A percentile compares a stretch with the other conserved stretches of the same genome.
Evolutionary conservation across 1,139 yeast genomes (phyloP).

Genomic region (Geotrichum histeridarum): DNA sequence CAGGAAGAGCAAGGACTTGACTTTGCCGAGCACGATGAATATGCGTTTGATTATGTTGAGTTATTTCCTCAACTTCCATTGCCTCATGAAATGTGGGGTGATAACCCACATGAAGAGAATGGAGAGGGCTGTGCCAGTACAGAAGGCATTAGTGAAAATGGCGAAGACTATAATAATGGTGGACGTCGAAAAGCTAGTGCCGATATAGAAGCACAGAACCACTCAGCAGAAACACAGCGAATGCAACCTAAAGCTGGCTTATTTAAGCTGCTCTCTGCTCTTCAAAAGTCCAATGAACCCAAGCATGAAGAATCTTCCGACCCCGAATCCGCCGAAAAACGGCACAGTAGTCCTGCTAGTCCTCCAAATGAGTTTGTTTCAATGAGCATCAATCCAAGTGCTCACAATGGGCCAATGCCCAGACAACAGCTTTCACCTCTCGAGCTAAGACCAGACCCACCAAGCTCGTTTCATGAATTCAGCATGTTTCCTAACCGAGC

Average conservation of each 20-base stretch:
- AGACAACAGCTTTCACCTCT: background rate
- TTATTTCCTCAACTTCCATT: constrained; percentile 35
- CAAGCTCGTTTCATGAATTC: background rate
- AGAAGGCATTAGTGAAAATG: background rate
- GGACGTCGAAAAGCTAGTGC: background rate
- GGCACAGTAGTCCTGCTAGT: background rate
- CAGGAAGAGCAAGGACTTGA: constrained; percentile 49
- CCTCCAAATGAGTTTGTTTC: background rate
- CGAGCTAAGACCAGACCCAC: background rate
- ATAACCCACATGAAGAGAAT: background rate
- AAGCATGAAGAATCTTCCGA: background rate
- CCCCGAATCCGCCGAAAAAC: background rate
- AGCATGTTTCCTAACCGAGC: constrained; percentile 2
- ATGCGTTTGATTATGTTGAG: constrained; percentile 46
- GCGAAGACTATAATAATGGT: background rate
- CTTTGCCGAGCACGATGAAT: constrained; percentile 50
- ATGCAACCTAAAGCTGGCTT: background rate
- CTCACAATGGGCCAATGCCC: background rate
- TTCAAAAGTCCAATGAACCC: background rate
- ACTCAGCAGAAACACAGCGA: background rate
- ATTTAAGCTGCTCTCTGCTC: background rate
- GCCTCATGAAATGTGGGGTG: constrained; percentile 2
- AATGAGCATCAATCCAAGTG: no score
- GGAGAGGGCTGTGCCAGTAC: background rate
- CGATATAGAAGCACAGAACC: background rate